Evolutionary conservation across 495 filamentous ascomycete genomes (phyloP).

Genomic region (Neurospora sp.): DNA sequence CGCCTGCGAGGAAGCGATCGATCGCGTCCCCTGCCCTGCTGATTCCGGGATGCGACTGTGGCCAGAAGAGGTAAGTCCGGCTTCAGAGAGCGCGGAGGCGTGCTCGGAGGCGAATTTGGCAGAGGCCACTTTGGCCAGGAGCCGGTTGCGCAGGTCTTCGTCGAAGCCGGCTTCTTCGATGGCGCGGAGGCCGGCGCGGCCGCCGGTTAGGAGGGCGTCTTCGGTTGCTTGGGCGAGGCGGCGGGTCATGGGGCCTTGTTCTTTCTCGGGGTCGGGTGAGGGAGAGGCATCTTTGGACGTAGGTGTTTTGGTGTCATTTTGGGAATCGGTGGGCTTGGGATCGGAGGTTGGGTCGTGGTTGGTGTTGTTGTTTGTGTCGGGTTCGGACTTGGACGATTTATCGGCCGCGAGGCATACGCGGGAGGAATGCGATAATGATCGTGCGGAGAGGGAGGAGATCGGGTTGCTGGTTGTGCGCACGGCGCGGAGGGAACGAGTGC

Average conservation of each 20-base stretch:
- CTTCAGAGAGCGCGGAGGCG: conserved; percentile 57
- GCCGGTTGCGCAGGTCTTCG: conserved; percentile 65
- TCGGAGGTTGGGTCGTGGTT: background rate
- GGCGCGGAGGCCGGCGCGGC: conserved; percentile 60
- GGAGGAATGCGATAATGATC: background rate
- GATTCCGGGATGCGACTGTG: conserved; percentile 30
- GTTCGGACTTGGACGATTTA: background rate
- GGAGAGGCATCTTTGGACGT: background rate
- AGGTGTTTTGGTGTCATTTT: background rate
- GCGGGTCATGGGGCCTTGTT: conserved; percentile 57
- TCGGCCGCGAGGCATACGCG: background rate
- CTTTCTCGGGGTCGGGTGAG: background rate
- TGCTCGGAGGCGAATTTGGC: conserved; percentile 63
- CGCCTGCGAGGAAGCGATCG: conserved; percentile 56
- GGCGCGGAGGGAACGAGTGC: conserved; percentile 6
- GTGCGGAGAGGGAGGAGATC: background rate
- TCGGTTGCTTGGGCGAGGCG: conserved; percentile 73
- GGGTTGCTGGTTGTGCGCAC: background rate
- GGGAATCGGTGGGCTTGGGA: background rate
- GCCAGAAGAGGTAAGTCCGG: conserved; percentile 30
- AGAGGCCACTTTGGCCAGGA: conserved; percentile 64
- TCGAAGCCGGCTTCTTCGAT: conserved; percentile 79
- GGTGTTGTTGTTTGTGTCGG: background rate
- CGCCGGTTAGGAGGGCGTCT: conserved; percentile 61
- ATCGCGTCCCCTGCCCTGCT: conserved; percentile 63